Evolutionary conservation across 257 asterid genomes (phyloP).

Genomic region (Solanum appendiculatum): DNA sequence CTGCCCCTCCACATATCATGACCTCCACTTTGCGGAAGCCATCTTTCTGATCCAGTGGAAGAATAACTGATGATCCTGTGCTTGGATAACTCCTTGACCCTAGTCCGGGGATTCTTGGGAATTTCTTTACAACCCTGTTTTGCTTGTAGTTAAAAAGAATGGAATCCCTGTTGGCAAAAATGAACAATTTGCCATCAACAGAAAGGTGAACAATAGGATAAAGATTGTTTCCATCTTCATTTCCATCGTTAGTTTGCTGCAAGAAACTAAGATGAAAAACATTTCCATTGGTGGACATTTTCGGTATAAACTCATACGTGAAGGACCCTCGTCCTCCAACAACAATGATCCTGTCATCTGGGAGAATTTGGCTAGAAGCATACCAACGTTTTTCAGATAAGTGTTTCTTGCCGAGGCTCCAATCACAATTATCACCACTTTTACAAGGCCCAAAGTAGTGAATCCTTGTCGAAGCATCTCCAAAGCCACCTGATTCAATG

Average conservation of each 20-base stretch:
- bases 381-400: constrained; percentile 34
- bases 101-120: constrained; percentile 40
- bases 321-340: constrained; percentile 39
- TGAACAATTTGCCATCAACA: constrained; percentile 48
- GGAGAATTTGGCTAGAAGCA: constrained; percentile 37
- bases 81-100: constrained; percentile 64
- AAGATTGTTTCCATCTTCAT: constrained; percentile 30
- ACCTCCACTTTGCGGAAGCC: constrained; percentile 40
- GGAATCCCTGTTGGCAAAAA: constrained; percentile 54
- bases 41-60: constrained; percentile 32
- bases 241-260: constrained; percentile 15
- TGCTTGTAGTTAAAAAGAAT: constrained; percentile 44
- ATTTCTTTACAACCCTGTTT: constrained; percentile 27
- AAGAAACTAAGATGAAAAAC: constrained; percentile 37
- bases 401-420: constrained; percentile 22
- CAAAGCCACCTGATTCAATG: constrained; percentile 41
- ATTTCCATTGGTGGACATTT: neutral
- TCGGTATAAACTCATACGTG: constrained; percentile 51
- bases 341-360: constrained; percentile 28
- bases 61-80: constrained; percentile 53
- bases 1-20: constrained; percentile 61
- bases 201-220: constrained; percentile 66
- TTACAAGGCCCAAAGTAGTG: constrained; percentile 31
- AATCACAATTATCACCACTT: constrained; percentile 27
- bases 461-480: constrained; percentile 27